Evolutionary conservation across 2,329 filamentous ascomycete species (phyloP).

Genomic region (Atkinsonella hypoxylon): DNA sequence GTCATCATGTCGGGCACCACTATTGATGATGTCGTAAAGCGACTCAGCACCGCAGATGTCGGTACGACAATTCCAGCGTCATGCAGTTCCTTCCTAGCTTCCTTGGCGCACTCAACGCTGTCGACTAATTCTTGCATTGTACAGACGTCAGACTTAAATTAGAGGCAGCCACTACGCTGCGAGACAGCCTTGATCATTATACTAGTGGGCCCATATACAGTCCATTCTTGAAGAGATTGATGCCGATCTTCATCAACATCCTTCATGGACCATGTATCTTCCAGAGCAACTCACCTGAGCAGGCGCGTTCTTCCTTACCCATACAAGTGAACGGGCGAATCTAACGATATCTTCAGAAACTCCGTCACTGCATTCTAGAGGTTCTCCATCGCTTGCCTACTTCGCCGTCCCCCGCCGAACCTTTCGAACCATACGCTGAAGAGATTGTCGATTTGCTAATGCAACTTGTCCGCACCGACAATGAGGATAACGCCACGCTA

Average conservation of each 20-base stretch:
- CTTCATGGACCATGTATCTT: slow-evolving; percentile 81
- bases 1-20: slow-evolving; percentile 48
- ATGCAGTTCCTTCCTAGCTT: neutral
- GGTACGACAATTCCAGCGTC: slow-evolving; percentile 26
- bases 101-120: neutral
- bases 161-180: slow-evolving; percentile 72
- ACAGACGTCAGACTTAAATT: slow-evolving; percentile 71
- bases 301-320: slow-evolving; percentile 40
- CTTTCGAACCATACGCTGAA: slow-evolving; percentile 76
- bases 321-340: neutral
- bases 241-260: slow-evolving; percentile 81
- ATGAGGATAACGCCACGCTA: slow-evolving; percentile 96
- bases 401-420: slow-evolving; percentile 58
- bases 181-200: slow-evolving; percentile 86
- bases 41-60: slow-evolving; percentile 42
- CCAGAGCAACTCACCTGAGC: slow-evolving; percentile 78
- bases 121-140: slow-evolving; percentile 4
- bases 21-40: slow-evolving; percentile 52
- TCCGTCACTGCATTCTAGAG: slow-evolving; percentile 87
- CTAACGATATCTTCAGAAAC: slow-evolving; percentile 43
- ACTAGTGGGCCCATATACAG: slow-evolving; percentile 65
- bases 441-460: slow-evolving; percentile 87
- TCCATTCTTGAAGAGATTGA: slow-evolving; percentile 72
- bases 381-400: slow-evolving; percentile 79
- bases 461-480: slow-evolving; percentile 78